Evolutionary conservation across 805 yeast species (phyloP).

Genomic region (Hanseniaspora guilliermondii): DNA sequence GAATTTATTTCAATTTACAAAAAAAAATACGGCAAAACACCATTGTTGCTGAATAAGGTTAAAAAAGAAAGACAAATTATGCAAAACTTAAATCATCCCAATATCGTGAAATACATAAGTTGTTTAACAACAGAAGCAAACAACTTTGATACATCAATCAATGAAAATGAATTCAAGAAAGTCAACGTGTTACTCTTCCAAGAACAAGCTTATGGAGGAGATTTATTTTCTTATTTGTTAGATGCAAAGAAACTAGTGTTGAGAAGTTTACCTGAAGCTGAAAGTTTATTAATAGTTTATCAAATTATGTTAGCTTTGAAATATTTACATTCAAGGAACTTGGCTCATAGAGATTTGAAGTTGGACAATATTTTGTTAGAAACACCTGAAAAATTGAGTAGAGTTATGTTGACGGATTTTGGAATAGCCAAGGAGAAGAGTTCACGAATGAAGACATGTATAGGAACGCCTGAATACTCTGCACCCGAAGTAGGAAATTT

Average conservation of each 20-base stretch:
- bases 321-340: constrained; percentile 41
- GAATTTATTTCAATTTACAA: constrained; percentile 18
- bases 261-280: constrained; percentile 40
- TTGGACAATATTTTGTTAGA: constrained; percentile 51
- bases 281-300: constrained; percentile 39
- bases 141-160: neutral
- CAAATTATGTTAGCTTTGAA: constrained; percentile 46
- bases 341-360: constrained; percentile 58
- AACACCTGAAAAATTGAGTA: constrained; percentile 40
- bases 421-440: constrained; percentile 38
- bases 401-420: constrained; percentile 54
- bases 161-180: neutral
- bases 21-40: neutral
- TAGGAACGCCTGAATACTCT: constrained; percentile 57
- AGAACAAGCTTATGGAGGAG: constrained; percentile 46
- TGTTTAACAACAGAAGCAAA: constrained; percentile 22
- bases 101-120: constrained; percentile 36
- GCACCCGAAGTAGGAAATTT: constrained; percentile 53
- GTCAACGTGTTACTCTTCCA: constrained; percentile 34
- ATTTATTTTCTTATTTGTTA: constrained; percentile 40
- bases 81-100: constrained; percentile 33
- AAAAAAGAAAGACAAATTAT: constrained; percentile 36
- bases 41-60: neutral
- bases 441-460: constrained; percentile 37
- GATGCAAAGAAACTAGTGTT: constrained; percentile 30